These are phyloP conservation scores for Barnettozyma pratensis DNA, from an alignment of 805 yeast species.

Conservation along the genomic window DNA sequence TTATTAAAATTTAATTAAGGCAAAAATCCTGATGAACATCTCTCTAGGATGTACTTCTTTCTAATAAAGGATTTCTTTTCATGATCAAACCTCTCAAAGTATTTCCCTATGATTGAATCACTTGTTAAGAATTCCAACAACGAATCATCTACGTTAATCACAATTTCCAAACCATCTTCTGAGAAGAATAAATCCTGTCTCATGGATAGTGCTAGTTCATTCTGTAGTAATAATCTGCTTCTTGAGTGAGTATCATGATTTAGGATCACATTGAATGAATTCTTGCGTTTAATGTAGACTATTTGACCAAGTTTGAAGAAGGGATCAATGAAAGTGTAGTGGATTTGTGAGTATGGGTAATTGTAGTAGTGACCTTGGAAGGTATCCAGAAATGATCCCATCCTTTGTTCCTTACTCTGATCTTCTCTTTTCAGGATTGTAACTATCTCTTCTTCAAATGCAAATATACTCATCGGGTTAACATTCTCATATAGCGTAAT, in stretches of 20 bases:
- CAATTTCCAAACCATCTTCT: constrained; percentile 3
- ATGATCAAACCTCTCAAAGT: constrained; percentile 1
- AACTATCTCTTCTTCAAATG: not conserved
- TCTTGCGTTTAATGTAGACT: constrained; percentile 1
- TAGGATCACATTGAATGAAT: constrained; percentile 4
- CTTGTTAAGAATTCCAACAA: not conserved
- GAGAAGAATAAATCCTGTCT: not conserved
- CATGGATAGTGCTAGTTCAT: constrained; percentile 1
- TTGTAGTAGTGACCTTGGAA: not conserved
- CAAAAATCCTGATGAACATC: constrained; percentile 2
- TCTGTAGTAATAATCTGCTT: not conserved
- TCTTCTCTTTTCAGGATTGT: not conserved
- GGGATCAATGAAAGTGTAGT: constrained; percentile 5
- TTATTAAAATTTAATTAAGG: not conserved
- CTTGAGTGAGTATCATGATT: not conserved
- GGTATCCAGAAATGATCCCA: not conserved
- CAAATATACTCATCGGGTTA: constrained; percentile 1
- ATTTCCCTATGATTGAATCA: constrained; percentile 3
- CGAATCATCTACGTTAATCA: not conserved
- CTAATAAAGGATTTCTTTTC: not conserved
- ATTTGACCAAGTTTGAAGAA: constrained; percentile 7
- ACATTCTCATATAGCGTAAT: not conserved
- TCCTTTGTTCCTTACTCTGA: not conserved
- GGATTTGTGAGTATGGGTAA: constrained; percentile 3
- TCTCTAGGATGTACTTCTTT: not conserved